Conservation (phyloP, 106 monocot genomes). For the Apostasia ramifera region DNA sequence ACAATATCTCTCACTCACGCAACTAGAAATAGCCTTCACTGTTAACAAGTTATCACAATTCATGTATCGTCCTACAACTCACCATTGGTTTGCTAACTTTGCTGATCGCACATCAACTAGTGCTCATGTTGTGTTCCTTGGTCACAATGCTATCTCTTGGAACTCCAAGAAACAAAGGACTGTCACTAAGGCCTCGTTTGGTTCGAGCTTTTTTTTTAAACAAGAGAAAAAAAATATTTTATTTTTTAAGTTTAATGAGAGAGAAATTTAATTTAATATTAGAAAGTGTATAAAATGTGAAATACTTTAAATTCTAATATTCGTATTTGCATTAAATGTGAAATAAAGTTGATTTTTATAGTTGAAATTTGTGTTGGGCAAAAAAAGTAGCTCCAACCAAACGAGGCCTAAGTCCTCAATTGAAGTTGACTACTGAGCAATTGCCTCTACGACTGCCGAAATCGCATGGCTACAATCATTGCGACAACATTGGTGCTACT, state of each 20-base stretch:
- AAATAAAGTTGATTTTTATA: no score
- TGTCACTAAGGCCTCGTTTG: background rate
- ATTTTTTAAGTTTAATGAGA: no score
- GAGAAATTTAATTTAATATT: no score
- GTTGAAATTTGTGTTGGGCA: no score
- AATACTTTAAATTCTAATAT: no score
- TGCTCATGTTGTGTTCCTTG: background rate
- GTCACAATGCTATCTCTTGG: constrained; percentile 2
- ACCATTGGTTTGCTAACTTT: background rate
- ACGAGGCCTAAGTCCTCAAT: background rate
- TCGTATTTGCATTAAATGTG: no score
- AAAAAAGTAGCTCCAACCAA: no score
- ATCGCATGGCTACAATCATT: background rate
- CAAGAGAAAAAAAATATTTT: no score
- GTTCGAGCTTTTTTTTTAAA: no score
- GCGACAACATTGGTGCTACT: background rate
- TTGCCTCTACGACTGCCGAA: background rate
- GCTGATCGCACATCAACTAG: background rate
- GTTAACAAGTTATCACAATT: constrained; percentile 5
- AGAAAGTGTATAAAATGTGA: no score
- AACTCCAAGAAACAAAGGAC: background rate
- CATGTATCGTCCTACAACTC: background rate
- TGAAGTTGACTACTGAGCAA: background rate
- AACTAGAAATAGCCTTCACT: background rate
- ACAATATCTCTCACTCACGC: background rate